These are phyloP conservation scores for Sporothrix inflata DNA, from an alignment of 2,329 filamentous ascomycete species.

Conservation along the genomic window DNA sequence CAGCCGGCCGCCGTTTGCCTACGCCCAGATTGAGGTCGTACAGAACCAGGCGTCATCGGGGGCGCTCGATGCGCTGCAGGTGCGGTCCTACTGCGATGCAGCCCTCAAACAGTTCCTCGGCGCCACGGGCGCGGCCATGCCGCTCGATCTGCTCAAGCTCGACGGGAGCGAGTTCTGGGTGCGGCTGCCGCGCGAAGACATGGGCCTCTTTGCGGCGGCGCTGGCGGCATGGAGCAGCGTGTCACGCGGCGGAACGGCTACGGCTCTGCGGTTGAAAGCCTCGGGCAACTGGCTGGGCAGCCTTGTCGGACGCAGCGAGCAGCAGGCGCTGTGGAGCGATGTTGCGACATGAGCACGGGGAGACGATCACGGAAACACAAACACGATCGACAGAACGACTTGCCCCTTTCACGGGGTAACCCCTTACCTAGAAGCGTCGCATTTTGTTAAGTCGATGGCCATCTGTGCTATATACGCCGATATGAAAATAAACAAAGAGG, in stretches of 20 bases:
- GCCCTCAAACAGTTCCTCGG: conserved; percentile 73
- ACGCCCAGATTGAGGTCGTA: conserved; percentile 58
- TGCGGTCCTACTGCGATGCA: conserved; percentile 63
- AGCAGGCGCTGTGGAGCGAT: conserved; percentile 52
- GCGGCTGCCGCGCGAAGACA: conserved; percentile 64
- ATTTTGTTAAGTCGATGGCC: no score
- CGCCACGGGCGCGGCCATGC: conserved; percentile 65
- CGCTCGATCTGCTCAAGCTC: conserved; percentile 71
- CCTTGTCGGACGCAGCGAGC: conserved; percentile 55
- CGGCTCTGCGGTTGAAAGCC: conserved; percentile 58
- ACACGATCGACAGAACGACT: not conserved
- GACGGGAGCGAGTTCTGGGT: conserved; percentile 64
- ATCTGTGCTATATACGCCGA: no score
- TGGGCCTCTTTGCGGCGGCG: conserved; percentile 64
- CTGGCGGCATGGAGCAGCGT: conserved; percentile 65
- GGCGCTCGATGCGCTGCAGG: conserved; percentile 63
- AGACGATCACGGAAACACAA: not conserved
- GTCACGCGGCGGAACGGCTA: conserved; percentile 46
- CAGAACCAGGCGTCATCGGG: conserved; percentile 33
- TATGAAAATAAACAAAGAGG: no score
- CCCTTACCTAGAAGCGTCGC: no score
- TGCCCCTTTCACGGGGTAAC: not conserved
- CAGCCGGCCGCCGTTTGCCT: conserved; percentile 57
- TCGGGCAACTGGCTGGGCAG: conserved; percentile 67
- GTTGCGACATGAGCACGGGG: conserved; percentile 2